Conservation (phyloP, 2,329 filamentous ascomycete genomes). For the Botrytis sinoallii region DNA sequence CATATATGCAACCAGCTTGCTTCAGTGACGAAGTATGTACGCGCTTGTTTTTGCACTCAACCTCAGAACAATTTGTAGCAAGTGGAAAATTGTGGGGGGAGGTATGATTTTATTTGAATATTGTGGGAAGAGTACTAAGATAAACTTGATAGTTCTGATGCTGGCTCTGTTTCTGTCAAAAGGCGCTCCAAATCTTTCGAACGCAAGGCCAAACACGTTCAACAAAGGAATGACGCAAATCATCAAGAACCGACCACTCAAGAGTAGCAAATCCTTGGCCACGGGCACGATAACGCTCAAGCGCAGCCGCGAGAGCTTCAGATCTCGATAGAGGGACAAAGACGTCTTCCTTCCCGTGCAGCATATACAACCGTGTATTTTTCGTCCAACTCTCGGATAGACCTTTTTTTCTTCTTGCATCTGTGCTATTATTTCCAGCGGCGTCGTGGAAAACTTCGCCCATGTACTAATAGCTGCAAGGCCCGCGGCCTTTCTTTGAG, state of each 20-base stretch:
- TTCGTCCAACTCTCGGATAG: conserved; percentile 20
- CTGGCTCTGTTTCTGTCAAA: background rate
- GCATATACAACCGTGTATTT: conserved; percentile 21
- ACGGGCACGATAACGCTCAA: conserved; percentile 19
- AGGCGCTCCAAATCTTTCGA: conserved; percentile 19
- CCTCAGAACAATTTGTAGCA: background rate
- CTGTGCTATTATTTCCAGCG: conserved; percentile 18
- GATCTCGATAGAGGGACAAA: conserved; percentile 21
- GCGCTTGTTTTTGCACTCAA: background rate
- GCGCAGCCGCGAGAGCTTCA: background rate
- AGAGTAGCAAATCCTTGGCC: conserved; percentile 21
- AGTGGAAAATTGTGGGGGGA: background rate
- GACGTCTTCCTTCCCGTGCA: conserved; percentile 19
- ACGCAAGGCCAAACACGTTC: conserved; percentile 19
- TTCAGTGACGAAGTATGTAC: background rate
- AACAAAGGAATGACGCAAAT: conserved; percentile 13
- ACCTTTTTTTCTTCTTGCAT: conserved; percentile 18
- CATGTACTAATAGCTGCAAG: conserved; percentile 20
- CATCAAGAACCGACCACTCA: conserved; percentile 19
- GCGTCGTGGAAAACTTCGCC: conserved; percentile 17
- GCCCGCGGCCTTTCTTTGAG: conserved; percentile 9
- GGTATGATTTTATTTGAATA: background rate
- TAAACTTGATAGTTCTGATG: background rate
- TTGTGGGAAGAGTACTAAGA: background rate
- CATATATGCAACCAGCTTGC: background rate